phyloP scores from a whole-genome alignment of 2,329 filamentous ascomycete species.

The Fusarium sp. region DNA sequence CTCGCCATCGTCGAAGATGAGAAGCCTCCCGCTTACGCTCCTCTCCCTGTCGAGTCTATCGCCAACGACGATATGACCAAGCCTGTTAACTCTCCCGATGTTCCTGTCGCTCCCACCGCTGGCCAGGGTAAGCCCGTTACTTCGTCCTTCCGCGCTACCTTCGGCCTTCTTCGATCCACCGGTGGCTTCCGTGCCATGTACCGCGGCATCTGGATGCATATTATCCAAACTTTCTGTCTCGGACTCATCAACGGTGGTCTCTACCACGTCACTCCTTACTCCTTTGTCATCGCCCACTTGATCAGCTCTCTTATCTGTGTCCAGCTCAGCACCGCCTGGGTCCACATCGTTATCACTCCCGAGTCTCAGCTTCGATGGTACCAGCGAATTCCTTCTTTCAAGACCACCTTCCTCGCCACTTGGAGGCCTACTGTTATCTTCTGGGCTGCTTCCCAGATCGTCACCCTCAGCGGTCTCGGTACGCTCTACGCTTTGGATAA shows the following conservation, averaged over 20 bases:
- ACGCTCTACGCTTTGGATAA: constrained; percentile 60
- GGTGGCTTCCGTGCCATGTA: constrained; percentile 75
- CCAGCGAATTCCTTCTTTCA: constrained; percentile 75
- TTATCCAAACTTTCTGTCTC: constrained; percentile 55
- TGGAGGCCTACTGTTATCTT: constrained; percentile 73
- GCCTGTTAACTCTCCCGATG: constrained; percentile 44
- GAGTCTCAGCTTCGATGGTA: constrained; percentile 73
- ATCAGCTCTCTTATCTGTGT: constrained; percentile 67
- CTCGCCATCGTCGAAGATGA: constrained; percentile 71
- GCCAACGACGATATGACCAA: constrained; percentile 47
- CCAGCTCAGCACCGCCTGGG: constrained; percentile 81
- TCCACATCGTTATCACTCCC: constrained; percentile 84
- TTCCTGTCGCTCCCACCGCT: constrained; percentile 39
- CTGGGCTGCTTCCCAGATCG: constrained; percentile 67
- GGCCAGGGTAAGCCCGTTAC: constrained; percentile 54
- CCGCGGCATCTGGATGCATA: constrained; percentile 69
- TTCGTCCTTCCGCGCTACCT: constrained; percentile 63
- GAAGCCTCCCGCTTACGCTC: constrained; percentile 66
- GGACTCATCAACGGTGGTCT: constrained; percentile 60
- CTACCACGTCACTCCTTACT: constrained; percentile 56
- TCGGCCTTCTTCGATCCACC: constrained; percentile 68
- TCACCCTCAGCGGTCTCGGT: constrained; percentile 59
- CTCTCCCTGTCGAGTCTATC: constrained; percentile 62
- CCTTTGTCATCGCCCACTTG: constrained; percentile 60
- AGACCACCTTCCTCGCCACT: constrained; percentile 74